Conservation (phyloP, 2,329 filamentous ascomycete genomes). For the Tolypocladium guangdongense region DNA sequence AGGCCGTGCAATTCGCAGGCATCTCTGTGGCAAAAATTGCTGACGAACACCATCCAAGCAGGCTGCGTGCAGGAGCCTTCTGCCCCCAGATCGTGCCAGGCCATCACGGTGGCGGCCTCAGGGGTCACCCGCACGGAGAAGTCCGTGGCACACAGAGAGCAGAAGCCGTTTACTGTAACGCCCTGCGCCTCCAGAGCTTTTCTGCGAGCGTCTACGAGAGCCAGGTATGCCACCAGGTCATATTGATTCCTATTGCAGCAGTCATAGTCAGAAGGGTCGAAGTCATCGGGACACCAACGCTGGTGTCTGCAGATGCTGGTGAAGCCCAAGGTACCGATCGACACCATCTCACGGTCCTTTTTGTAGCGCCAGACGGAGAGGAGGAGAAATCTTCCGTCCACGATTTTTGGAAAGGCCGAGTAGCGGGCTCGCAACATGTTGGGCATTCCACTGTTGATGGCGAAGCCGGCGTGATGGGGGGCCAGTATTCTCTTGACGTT, state of each 20-base stretch:
- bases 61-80: background rate
- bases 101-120: background rate
- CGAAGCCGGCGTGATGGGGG: background rate
- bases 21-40: background rate
- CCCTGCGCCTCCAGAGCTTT: background rate
- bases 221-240: too few relatives aligned
- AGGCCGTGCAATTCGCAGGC: background rate
- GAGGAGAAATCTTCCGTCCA: background rate
- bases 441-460: background rate
- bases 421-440: background rate
- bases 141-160: background rate
- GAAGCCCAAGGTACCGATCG: background rate
- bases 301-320: background rate
- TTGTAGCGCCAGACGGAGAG: background rate
- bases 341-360: background rate
- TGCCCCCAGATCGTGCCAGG: background rate
- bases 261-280: too few relatives aligned
- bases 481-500: background rate
- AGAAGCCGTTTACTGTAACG: background rate
- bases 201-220: too few relatives aligned
- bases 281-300: background rate
- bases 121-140: background rate
- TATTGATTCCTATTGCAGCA: too few relatives aligned
- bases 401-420: background rate
- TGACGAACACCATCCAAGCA: background rate